phyloP scores from a whole-genome alignment of 2,329 filamentous ascomycete species.

The Cryphonectria naterciae region DNA sequence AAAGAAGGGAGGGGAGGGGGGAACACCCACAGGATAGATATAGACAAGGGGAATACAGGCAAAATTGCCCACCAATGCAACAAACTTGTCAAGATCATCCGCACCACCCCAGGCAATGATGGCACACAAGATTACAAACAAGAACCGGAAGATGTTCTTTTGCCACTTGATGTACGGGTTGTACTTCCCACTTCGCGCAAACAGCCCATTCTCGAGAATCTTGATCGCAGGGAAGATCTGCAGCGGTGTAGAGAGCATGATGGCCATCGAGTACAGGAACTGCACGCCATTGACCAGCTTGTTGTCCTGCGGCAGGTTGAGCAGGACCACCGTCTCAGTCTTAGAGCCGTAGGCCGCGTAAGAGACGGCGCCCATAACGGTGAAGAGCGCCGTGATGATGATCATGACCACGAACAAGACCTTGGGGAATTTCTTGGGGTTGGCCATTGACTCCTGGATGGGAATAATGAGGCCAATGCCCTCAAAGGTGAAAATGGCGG shows the following conservation, averaged over 20 bases:
- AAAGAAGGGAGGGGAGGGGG: background rate
- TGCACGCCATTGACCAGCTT: constrained; percentile 95
- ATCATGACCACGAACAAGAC: constrained; percentile 93
- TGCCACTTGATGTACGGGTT: constrained; percentile 99
- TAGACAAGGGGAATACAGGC: constrained; percentile 96
- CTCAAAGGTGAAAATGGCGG: constrained; percentile 98
- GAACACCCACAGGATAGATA: constrained; percentile 85
- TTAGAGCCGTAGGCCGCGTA: constrained; percentile 95
- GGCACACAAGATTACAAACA: constrained; percentile 85
- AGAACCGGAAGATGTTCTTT: constrained; percentile 96
- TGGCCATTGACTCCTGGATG: constrained; percentile 95
- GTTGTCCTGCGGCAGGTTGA: constrained; percentile 95
- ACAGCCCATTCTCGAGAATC: constrained; percentile 92
- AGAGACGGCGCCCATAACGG: constrained; percentile 87
- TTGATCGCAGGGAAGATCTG: constrained; percentile 98
- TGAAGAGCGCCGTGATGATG: constrained; percentile 89
- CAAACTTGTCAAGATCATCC: constrained; percentile 94
- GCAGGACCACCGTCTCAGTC: constrained; percentile 93
- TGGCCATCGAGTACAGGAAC: constrained; percentile 97
- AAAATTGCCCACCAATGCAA: constrained; percentile 94
- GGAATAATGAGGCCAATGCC: constrained; percentile 97
- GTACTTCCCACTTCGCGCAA: constrained; percentile 93
- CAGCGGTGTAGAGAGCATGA: constrained; percentile 89
- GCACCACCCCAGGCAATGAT: constrained; percentile 90
- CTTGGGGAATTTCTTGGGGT: constrained; percentile 85